Base-by-base conservation (phyloP, 106 monocot genomes). In the Amphibolis antarctica region DNA sequence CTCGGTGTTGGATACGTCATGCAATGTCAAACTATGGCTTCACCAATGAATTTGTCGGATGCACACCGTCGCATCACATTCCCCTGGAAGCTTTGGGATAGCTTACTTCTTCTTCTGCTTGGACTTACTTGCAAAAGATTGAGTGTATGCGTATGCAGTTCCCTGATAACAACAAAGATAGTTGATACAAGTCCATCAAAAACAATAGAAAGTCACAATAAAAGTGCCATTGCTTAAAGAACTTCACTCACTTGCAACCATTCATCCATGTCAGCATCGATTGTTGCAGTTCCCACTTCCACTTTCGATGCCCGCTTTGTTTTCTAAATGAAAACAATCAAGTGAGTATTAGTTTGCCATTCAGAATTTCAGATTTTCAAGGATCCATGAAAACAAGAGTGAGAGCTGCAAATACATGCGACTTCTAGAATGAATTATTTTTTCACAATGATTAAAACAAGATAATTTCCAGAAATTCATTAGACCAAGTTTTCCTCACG, bases 31-130 rank as follows among this genome's bases (percentile, higher is more conserved):
- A 15, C 18, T 57, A 28, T 4, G 14, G 25, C 28, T 11, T 57
- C 26, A 3, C 17, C n/a, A 17, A 14, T 49, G 36, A 4, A 36
- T 36, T 36, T 36, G 7, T 36, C 7, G 36, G 36, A 4, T 36
- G 36, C 7, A 36, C 36, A 49, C 48, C 48, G 3, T 5, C 15
- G 13, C 48, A 17, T 49, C 13, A 17, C 13, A 49, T 57, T 17
- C 25, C 14, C 57, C 5, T 57, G 18, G 28, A 3, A 57, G 4
- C 26, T 57, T 61, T 44, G 15, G n/a, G 42, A 61, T 20, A 61
- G n/a, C 30, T 55, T 82, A 83, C 73, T 83, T 88, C 44, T 88
- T 87, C 69, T 88, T 88, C 83, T n/a, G n/a, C n/a, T 81, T 88
- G 12, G 72, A 83, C 66, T 88, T 88, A 76, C 15, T 83, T 42